A percentile compares a stretch with the other conserved stretches of the same genome.
phyloP scores from a whole-genome alignment of 305 asterid genomes.

The Caryopteris hybrid region DNA sequence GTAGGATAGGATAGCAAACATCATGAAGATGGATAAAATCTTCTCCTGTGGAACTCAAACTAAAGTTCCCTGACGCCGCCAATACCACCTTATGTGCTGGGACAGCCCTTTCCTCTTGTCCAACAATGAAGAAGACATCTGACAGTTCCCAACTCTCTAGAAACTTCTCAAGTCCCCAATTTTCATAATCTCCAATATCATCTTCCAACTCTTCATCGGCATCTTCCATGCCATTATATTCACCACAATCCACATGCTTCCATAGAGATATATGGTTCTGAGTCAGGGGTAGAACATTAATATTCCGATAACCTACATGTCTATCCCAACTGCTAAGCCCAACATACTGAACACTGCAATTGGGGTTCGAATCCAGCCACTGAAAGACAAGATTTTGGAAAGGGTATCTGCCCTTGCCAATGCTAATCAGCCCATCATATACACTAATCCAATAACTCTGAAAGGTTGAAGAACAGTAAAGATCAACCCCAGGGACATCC shows the following conservation, averaged over 20 bases:
- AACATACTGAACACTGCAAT: conserved; percentile 77
- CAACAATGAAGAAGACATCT: conserved; percentile 68
- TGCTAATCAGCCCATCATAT: conserved; percentile 87
- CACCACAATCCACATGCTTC: conserved; percentile 74
- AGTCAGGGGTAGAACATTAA: conserved; percentile 76
- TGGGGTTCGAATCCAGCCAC: conserved; percentile 91
- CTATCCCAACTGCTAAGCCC: conserved; percentile 99
- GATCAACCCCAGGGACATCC: conserved; percentile 78
- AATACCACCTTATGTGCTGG: conserved; percentile 85
- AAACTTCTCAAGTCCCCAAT: conserved; percentile 81
- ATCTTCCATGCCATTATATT: conserved; percentile 42
- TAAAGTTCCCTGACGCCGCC: conserved; percentile 72
- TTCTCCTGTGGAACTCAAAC: conserved; percentile 38
- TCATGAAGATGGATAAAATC: conserved; percentile 51
- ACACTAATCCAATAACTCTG: conserved; percentile 96
- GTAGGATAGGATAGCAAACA: conserved; percentile 57
- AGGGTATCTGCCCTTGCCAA: conserved; percentile 95
- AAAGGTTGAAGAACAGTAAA: conserved; percentile 75
- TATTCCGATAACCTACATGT: conserved; percentile 89
- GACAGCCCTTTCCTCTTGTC: conserved; percentile 63
- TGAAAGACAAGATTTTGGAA: conserved; percentile 91
- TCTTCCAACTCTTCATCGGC: conserved; percentile 60
- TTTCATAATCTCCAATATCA: conserved; percentile 49
- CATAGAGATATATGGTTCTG: conserved; percentile 79
- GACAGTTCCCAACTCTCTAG: conserved; percentile 86